These are phyloP conservation scores for Coemansia sp. DNA, from an alignment of 192 early-diverging fungal species.

Conservation along the genomic window DNA sequence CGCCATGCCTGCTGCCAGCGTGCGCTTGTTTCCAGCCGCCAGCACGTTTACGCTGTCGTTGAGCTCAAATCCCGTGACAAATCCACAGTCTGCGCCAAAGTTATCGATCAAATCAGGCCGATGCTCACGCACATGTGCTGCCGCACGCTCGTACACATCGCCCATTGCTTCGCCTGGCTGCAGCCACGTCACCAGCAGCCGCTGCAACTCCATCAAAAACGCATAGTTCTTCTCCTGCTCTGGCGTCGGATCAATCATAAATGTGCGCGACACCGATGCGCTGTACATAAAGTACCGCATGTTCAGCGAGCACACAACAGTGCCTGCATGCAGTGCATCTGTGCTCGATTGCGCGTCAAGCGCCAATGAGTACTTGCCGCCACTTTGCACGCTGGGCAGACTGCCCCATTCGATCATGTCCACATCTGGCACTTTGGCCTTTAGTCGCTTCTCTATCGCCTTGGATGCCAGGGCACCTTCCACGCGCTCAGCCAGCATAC, in stretches of 20 bases:
- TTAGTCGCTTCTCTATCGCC: slow-evolving; percentile 62
- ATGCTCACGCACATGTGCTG: slow-evolving; percentile 68
- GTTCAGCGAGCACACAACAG: slow-evolving; percentile 90
- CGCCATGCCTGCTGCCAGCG: slow-evolving; percentile 79
- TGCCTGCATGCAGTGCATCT: slow-evolving; percentile 79
- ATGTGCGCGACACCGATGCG: slow-evolving; percentile 92
- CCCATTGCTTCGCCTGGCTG: slow-evolving; percentile 73
- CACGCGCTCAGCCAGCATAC: slow-evolving; percentile 69
- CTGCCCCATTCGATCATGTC: slow-evolving; percentile 88
- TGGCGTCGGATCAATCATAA: slow-evolving; percentile 84
- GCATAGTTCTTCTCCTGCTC: slow-evolving; percentile 90
- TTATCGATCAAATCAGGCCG: slow-evolving; percentile 83
- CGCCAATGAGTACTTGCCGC: slow-evolving; percentile 87
- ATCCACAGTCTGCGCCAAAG: slow-evolving; percentile 87
- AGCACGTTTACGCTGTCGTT: slow-evolving; percentile 81
- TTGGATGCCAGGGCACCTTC: slow-evolving; percentile 72
- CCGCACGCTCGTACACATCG: slow-evolving; percentile 73
- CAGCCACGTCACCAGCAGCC: slow-evolving; percentile 67
- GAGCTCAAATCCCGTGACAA: slow-evolving; percentile 91
- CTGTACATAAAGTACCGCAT: slow-evolving; percentile 94
- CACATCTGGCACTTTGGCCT: slow-evolving; percentile 68
- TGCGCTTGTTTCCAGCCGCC: slow-evolving; percentile 64
- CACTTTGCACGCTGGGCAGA: slow-evolving; percentile 93
- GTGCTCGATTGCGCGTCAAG: slow-evolving; percentile 74
- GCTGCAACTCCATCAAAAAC: slow-evolving; percentile 85